Conservation (phyloP, 1,284 basidiomycete genomes). For the Pseudozyma sp. region DNA sequence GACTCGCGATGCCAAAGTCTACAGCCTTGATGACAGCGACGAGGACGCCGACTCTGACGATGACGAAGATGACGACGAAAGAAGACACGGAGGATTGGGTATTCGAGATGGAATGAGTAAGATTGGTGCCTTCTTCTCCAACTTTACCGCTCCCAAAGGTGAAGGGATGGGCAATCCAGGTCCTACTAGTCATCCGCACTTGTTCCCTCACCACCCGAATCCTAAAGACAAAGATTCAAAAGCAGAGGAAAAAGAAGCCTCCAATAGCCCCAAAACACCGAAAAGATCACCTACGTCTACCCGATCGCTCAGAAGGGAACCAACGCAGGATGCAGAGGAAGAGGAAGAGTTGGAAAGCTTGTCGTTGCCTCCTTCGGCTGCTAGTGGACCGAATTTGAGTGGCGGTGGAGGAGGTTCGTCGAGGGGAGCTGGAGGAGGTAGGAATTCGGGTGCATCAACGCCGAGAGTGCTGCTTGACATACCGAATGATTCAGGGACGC, state of each 20-base stretch:
- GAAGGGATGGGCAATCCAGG: conserved; percentile 56
- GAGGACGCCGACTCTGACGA: conserved; percentile 12
- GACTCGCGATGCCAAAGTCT: conserved; percentile 23
- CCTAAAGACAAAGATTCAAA: neutral
- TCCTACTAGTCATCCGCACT: conserved; percentile 43
- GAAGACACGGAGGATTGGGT: conserved; percentile 21
- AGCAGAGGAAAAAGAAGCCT: neutral
- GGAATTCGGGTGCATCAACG: conserved; percentile 1
- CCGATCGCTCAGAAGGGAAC: conserved; percentile 1
- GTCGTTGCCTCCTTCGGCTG: conserved; percentile 8
- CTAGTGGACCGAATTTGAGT: neutral
- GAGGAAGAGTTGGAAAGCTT: conserved; percentile 18
- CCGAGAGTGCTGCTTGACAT: conserved; percentile 27
- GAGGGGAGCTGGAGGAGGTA: too few species aligned
- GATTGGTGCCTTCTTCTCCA: conserved; percentile 42
- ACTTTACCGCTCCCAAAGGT: conserved; percentile 51
- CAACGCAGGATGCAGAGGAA: neutral
- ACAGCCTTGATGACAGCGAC: conserved; percentile 13
- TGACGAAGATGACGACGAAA: conserved; percentile 14
- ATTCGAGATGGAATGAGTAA: conserved; percentile 37
- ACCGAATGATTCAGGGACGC: conserved; percentile 18
- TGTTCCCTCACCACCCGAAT: conserved; percentile 32
- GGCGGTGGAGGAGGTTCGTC: neutral
- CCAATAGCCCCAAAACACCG: neutral
- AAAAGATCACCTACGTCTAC: neutral